Conservation (phyloP, 129 eudicot genomes). For the Flaveria brownii region DNA sequence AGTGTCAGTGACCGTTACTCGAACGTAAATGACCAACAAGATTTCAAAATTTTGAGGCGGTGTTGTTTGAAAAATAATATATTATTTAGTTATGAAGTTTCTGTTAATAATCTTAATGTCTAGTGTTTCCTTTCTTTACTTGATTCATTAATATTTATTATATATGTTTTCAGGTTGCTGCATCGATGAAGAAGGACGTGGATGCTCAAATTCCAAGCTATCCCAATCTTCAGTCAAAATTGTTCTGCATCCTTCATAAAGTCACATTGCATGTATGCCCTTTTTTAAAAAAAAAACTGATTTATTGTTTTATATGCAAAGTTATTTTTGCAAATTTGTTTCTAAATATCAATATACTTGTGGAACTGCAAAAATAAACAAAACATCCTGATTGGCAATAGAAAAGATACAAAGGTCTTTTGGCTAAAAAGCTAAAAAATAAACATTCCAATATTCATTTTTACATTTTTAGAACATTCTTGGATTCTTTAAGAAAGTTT, state of each 20-base stretch:
- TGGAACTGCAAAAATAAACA: background rate
- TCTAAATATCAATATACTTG: background rate
- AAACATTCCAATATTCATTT: background rate
- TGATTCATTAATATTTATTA: conserved; percentile 4
- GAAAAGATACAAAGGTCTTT: background rate
- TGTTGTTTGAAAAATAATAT: background rate
- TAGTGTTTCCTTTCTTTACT: conserved; percentile 19
- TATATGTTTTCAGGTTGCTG: conserved; percentile 72
- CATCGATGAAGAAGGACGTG: conserved; percentile 89
- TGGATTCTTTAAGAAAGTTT: background rate
- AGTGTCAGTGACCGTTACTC: background rate
- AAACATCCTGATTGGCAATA: background rate
- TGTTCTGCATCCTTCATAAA: conserved; percentile 78
- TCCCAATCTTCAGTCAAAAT: conserved; percentile 84
- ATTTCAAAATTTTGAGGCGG: background rate
- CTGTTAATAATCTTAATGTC: background rate
- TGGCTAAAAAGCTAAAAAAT: too few relatives aligned
- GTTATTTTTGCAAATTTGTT: background rate
- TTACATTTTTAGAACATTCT: background rate
- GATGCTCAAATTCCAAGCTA: conserved; percentile 94
- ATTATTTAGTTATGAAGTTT: background rate
- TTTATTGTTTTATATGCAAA: background rate
- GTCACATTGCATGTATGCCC: conserved; percentile 75
- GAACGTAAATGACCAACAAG: background rate
- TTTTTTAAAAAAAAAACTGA: background rate